These are phyloP conservation scores for Colletotrichum tanaceti DNA, from an alignment of 2,329 filamentous ascomycete species.

Conservation along the genomic window DNA sequence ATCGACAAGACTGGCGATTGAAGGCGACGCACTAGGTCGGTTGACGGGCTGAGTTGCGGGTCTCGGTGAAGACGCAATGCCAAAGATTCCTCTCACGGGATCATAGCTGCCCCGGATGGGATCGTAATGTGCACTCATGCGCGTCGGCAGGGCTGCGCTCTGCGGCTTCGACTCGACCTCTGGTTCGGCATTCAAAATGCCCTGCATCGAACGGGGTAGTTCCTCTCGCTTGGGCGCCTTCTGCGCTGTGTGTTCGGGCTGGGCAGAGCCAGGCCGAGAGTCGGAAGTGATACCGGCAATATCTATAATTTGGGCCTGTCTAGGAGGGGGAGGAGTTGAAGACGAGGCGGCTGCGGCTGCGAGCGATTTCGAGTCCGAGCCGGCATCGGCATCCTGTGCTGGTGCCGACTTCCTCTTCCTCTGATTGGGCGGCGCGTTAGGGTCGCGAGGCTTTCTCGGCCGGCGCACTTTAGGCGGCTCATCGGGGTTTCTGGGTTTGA, in stretches of 20 bases:
- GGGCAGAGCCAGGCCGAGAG: conserved; percentile 44
- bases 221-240: conserved; percentile 65
- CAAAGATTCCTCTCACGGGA: conserved; percentile 63
- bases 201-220: conserved; percentile 65
- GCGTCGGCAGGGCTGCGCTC: conserved; percentile 58
- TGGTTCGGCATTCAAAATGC: conserved; percentile 66
- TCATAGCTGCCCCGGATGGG: conserved; percentile 84
- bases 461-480: conserved; percentile 64
- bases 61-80: conserved; percentile 62
- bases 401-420: conserved; percentile 66
- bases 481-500: conserved; percentile 57
- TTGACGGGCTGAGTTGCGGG: conserved; percentile 58
- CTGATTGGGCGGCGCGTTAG: conserved; percentile 65
- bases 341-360: conserved; percentile 47
- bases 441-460: conserved; percentile 68
- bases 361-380: conserved; percentile 51
- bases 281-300: conserved; percentile 46
- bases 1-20: conserved; percentile 91
- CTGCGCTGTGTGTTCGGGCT: conserved; percentile 52
- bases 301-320: conserved; percentile 57
- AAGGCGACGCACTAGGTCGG: conserved; percentile 88
- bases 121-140: conserved; percentile 86
- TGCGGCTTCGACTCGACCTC: conserved; percentile 54
- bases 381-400: conserved; percentile 51
- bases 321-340: conserved; percentile 41